phyloP scores from a whole-genome alignment of 78 protist species.

The Pigoraptor vietnamica region DNA sequence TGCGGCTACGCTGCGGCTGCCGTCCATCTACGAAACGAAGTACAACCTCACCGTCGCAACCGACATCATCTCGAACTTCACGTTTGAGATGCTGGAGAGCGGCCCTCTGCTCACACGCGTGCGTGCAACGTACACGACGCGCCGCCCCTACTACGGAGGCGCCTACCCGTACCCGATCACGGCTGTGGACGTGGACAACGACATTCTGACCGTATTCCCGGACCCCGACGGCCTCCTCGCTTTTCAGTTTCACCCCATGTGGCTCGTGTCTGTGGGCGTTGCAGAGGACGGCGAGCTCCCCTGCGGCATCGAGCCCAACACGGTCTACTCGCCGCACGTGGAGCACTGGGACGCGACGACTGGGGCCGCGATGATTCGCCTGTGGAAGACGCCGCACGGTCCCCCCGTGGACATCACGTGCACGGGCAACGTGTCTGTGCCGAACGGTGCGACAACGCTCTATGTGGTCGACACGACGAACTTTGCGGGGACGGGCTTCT shows the following conservation, averaged over 20 bases:
- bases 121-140: background rate
- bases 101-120: background rate
- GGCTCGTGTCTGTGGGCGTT: background rate
- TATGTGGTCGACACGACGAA: background rate
- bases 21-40: background rate
- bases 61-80: background rate
- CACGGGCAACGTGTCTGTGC: no score
- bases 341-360: background rate
- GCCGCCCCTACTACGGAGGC: background rate
- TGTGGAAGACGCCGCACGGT: background rate
- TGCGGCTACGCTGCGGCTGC: background rate
- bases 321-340: background rate
- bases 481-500: background rate
- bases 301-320: background rate
- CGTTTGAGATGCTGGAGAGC: background rate
- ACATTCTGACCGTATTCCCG: background rate
- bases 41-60: background rate
- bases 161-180: background rate
- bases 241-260: background rate
- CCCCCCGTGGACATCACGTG: background rate
- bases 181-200: background rate
- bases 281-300: background rate
- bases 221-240: background rate
- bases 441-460: background rate
- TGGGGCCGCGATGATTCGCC: background rate